Conservation (phyloP, 257 asterid species). For the Solanum bulbocastanum region DNA sequence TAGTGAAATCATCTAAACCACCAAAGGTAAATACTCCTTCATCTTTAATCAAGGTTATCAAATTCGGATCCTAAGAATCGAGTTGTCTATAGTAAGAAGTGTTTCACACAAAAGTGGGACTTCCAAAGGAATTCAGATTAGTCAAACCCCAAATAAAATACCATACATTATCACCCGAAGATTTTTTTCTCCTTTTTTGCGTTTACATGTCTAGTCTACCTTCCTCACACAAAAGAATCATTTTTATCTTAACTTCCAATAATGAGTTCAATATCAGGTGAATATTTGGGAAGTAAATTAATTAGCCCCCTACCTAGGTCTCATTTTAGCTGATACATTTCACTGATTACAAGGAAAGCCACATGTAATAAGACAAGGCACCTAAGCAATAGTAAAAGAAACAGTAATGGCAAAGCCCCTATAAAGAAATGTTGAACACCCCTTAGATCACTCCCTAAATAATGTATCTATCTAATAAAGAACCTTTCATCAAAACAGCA, state of each 20-base stretch:
- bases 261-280: neutral
- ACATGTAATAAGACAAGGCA: neutral
- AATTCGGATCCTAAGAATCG: neutral
- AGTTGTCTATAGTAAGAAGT: neutral
- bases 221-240: neutral
- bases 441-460: neutral
- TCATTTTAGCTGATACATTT: neutral
- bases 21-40: neutral
- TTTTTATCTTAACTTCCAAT: neutral
- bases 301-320: neutral
- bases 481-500: slow-evolving; percentile 11
- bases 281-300: neutral
- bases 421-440: neutral
- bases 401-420: neutral
- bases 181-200: neutral
- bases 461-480: neutral
- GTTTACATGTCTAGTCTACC: neutral
- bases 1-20: neutral
- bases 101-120: neutral
- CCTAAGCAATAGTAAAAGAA: neutral
- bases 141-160: neutral
- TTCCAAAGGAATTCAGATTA: neutral
- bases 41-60: neutral
- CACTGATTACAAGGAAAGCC: neutral
- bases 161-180: neutral